A percentile compares a stretch with the other conserved stretches of the same genome.
Conservation (phyloP, 129 eudicot species). For the Sambucus nigra region DNA sequence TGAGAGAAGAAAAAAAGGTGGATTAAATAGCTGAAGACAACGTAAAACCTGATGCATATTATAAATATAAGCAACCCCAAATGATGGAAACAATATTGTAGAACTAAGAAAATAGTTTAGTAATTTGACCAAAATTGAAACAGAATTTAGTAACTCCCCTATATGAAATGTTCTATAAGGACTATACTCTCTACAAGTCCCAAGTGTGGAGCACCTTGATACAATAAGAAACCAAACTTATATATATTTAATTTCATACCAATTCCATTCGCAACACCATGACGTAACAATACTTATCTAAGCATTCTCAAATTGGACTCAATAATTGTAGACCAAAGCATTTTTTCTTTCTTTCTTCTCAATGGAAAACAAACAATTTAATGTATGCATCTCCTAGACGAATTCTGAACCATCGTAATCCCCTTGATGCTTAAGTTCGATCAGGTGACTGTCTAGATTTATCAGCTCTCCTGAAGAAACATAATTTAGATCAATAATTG, state of each 20-base stretch:
- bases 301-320: neutral
- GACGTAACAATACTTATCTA: no score
- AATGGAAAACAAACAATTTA: constrained; percentile 24
- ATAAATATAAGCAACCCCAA: no score
- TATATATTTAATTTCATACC: neutral
- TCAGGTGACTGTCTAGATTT: constrained; percentile 38
- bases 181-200: neutral
- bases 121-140: neutral
- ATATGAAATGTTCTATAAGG: neutral
- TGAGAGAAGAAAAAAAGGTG: neutral
- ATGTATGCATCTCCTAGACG: constrained; percentile 17
- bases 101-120: no score
- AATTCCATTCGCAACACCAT: neutral
- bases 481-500: neutral
- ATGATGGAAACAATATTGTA: no score
- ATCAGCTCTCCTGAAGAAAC: constrained; percentile 52
- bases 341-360: constrained; percentile 8
- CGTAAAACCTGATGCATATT: no score
- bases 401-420: constrained; percentile 10
- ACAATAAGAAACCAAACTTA: neutral
- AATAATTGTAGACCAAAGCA: neutral
- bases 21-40: no score
- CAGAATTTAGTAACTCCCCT: neutral
- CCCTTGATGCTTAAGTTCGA: constrained; percentile 26
- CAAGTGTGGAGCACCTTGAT: neutral